Percentiles rank a stretch among this genome's conserved stretches.
Evolutionary conservation across 495 filamentous ascomycete genomes (phyloP).

Genomic region (Pseudomonodictys pantanalensis): DNA sequence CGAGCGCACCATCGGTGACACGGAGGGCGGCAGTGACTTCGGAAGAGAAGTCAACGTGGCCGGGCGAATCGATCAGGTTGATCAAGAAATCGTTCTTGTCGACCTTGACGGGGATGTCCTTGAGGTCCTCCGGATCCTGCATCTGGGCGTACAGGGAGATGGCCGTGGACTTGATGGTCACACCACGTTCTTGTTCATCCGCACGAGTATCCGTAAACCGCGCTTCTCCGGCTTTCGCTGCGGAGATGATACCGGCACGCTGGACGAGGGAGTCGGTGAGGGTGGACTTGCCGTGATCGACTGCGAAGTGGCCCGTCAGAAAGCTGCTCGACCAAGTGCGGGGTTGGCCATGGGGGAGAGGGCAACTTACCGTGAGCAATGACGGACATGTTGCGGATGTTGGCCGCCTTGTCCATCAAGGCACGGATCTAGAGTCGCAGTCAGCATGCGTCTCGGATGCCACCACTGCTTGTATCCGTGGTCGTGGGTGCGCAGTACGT

Average conservation of each 20-base stretch:
- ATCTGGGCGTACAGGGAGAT: slow-evolving; percentile 96
- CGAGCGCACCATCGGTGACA: slow-evolving; percentile 98
- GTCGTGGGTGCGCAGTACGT: slow-evolving; percentile 34
- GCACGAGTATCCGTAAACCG: slow-evolving; percentile 95
- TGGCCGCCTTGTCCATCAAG: slow-evolving; percentile 96
- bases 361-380: slow-evolving; percentile 70
- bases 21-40: slow-evolving; percentile 99
- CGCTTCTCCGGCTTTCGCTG: slow-evolving; percentile 92
- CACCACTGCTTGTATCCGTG: background rate
- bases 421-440: slow-evolving; percentile 64
- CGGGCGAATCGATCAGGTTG: slow-evolving; percentile 99
- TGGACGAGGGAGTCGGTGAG: slow-evolving; percentile 98
- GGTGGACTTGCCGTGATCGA: slow-evolving; percentile 99
- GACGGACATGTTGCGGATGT: slow-evolving; percentile 99
- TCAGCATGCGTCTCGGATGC: slow-evolving; percentile 33
- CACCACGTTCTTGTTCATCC: slow-evolving; percentile 98
- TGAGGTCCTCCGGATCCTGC: slow-evolving; percentile 77
- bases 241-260: slow-evolving; percentile 99
- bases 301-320: slow-evolving; percentile 41
- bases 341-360: background rate
- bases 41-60: slow-evolving; percentile 99
- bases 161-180: slow-evolving; percentile 99
- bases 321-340: slow-evolving; percentile 6
- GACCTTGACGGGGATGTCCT: slow-evolving; percentile 88
- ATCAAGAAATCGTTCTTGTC: slow-evolving; percentile 96